phyloP scores from a whole-genome alignment of 208 protist genomes.

The Tritrichomonas musculus region DNA sequence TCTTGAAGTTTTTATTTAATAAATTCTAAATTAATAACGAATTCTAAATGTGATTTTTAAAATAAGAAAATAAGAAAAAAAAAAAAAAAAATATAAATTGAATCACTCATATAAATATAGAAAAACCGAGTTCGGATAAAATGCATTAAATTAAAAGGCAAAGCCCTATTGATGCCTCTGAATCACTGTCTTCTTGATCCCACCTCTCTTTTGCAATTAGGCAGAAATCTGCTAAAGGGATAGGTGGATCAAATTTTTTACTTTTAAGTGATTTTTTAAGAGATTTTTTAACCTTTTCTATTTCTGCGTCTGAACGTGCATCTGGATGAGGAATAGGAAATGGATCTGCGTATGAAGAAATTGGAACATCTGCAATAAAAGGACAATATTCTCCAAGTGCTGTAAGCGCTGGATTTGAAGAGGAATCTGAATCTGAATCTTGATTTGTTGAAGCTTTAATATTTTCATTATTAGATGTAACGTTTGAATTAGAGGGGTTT shows the following conservation, averaged over 20 bases:
- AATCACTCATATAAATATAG: no score
- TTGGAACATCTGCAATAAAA: conserved; percentile 23
- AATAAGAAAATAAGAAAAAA: no score
- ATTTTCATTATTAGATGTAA: no score
- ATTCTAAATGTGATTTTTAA: no score
- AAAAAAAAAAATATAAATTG: no score
- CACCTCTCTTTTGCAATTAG: not conserved
- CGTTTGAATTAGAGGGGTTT: no score
- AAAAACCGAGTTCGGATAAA: not conserved
- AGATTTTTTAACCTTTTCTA: not conserved
- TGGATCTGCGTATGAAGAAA: not conserved
- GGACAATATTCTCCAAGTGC: not conserved
- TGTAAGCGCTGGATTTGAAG: not conserved
- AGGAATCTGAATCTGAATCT: not conserved
- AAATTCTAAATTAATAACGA: no score
- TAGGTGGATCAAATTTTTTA: conserved; percentile 1
- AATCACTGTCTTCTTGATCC: not conserved
- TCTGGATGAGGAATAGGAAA: not conserved
- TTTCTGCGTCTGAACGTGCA: not conserved
- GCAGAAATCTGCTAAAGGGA: not conserved
- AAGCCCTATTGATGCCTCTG: not conserved
- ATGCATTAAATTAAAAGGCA: not conserved
- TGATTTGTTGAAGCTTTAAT: no score
- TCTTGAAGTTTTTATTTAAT: no score
- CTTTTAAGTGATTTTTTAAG: not conserved